Percentiles rank a stretch among this genome's conserved stretches.
These are phyloP conservation scores for Avicennia marina DNA, from an alignment of 257 asterid genomes.

Conservation along the genomic window DNA sequence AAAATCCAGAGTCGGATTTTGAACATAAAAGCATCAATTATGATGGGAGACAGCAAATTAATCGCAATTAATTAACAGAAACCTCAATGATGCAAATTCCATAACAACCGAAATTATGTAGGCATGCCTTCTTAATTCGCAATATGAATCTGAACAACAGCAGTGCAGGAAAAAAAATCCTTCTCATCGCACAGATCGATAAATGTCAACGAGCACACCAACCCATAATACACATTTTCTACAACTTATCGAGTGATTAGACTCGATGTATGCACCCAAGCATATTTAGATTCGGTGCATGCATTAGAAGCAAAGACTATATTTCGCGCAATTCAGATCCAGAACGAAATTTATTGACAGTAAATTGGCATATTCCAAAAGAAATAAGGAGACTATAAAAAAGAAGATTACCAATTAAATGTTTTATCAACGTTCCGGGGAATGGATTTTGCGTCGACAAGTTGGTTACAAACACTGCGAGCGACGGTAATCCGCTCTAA, in stretches of 20 bases:
- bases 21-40: neutral
- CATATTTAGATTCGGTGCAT: neutral
- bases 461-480: neutral
- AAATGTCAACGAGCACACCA: constrained; percentile 5
- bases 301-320: neutral
- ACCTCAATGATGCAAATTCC: constrained; percentile 10
- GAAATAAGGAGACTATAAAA: neutral
- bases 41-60: neutral
- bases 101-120: neutral
- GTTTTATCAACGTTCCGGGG: constrained; percentile 13
- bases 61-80: neutral
- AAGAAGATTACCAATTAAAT: neutral
- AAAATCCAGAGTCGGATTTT: neutral
- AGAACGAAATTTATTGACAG: neutral
- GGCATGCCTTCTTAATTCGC: neutral
- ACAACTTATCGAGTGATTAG: neutral
- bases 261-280: neutral
- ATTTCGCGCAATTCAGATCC: constrained; percentile 19
- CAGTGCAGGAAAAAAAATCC: neutral
- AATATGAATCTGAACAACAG: constrained; percentile 5
- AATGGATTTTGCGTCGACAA: neutral
- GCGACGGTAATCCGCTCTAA: too few relatives aligned
- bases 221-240: neutral
- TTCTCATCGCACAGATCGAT: constrained; percentile 22
- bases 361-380: neutral